Percentiles rank a stretch among this genome's conserved stretches.
Evolutionary conservation across 1,139 yeast species (phyloP).

Genomic region (Suhomyces panamericanus): DNA sequence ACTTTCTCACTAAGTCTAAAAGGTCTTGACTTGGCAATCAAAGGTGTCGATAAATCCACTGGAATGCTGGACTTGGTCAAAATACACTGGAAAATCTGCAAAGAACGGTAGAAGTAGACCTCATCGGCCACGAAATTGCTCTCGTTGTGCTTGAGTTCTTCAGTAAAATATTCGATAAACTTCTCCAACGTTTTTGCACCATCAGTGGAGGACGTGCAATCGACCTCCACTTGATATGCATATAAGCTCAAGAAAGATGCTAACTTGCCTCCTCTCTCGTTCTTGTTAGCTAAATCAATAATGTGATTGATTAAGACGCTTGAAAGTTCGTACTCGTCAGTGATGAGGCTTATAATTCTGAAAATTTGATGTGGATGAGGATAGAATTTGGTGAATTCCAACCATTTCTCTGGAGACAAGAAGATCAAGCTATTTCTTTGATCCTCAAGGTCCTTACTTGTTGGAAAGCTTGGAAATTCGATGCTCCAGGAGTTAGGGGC

Average conservation of each 20-base stretch:
- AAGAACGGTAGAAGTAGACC: slow-evolving; percentile 52
- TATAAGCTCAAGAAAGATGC: slow-evolving; percentile 13
- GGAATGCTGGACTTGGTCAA: slow-evolving; percentile 21
- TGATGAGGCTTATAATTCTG: slow-evolving; percentile 3
- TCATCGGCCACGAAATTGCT: slow-evolving; percentile 27
- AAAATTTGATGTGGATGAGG: slow-evolving; percentile 7
- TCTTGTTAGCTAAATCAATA: slow-evolving; percentile 11
- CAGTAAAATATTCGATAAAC: slow-evolving; percentile 39
- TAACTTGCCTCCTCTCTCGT: slow-evolving; percentile 13
- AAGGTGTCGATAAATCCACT: slow-evolving; percentile 15
- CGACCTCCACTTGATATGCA: slow-evolving; percentile 12
- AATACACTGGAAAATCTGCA: slow-evolving; percentile 51
- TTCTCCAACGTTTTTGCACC: slow-evolving; percentile 23
- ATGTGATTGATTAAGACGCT: slow-evolving; percentile 17
- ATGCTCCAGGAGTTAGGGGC: slow-evolving; percentile 19
- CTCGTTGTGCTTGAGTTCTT: slow-evolving; percentile 23
- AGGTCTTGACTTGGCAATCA: slow-evolving; percentile 14
- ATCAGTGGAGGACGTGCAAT: slow-evolving; percentile 7
- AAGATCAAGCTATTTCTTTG: slow-evolving; percentile 37
- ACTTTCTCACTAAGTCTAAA: slow-evolving; percentile 28
- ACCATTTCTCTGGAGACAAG: slow-evolving; percentile 7
- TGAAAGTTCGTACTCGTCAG: slow-evolving; percentile 7
- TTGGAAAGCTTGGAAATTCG: slow-evolving; percentile 16
- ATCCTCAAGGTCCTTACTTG: slow-evolving; percentile 27
- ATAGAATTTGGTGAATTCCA: slow-evolving; percentile 5